A percentile compares a stretch with the other conserved stretches of the same genome.
Conservation (phyloP, 345 rosid genomes). For the Isatis tinctoria region DNA sequence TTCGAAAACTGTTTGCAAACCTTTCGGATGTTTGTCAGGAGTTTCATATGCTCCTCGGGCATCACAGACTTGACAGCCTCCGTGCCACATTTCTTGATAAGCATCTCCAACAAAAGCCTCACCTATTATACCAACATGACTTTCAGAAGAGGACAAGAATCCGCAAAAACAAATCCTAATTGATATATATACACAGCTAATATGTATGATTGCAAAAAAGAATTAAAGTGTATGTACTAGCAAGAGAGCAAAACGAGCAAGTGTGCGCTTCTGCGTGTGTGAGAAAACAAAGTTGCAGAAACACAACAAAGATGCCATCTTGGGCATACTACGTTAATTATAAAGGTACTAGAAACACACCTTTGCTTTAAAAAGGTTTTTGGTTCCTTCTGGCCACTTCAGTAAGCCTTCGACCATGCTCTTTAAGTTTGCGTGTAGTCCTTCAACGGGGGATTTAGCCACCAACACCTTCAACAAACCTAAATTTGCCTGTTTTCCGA, state of each 20-base stretch:
- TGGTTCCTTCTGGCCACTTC: constrained; percentile 78
- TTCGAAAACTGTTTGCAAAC: constrained; percentile 35
- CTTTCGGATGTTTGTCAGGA: constrained; percentile 91
- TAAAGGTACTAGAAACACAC: constrained; percentile 32
- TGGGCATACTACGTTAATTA: not conserved
- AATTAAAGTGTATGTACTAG: constrained; percentile 1
- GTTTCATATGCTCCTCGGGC: constrained; percentile 97
- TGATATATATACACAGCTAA: not conserved
- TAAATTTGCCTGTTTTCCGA: constrained; percentile 74
- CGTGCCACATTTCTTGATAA: constrained; percentile 81
- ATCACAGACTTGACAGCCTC: constrained; percentile 95
- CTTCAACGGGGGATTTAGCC: constrained; percentile 84
- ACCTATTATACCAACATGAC: constrained; percentile 45
- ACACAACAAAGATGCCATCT: not conserved
- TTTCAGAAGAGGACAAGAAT: constrained; percentile 3
- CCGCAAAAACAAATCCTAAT: not conserved
- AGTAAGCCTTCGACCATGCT: constrained; percentile 83
- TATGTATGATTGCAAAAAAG: not conserved
- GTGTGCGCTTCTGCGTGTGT: not conserved
- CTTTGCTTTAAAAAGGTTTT: constrained; percentile 89
- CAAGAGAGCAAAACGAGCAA: not conserved
- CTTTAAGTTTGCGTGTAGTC: constrained; percentile 62
- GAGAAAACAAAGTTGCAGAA: not conserved
- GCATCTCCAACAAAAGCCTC: constrained; percentile 93
- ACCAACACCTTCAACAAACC: constrained; percentile 89